Evolutionary conservation across 2,329 filamentous ascomycete species (phyloP).

Genomic region (Dothidotthia symphoricarpi): DNA sequence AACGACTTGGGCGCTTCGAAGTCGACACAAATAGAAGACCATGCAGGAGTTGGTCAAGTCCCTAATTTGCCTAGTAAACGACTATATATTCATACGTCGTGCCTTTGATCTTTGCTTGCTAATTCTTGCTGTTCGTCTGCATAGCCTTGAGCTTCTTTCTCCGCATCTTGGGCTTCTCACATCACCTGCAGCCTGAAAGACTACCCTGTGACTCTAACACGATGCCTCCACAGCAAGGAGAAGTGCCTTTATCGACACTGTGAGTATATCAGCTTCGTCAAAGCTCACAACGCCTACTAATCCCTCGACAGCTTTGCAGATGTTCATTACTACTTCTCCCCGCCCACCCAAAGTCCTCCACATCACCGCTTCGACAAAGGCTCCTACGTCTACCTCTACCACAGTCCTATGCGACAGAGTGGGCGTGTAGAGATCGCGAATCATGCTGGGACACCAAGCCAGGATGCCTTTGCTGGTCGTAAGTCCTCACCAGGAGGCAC

Average conservation of each 20-base stretch:
- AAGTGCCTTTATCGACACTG: constrained; percentile 50
- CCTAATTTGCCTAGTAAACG: constrained; percentile 7
- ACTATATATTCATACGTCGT: constrained; percentile 20
- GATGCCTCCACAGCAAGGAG: constrained; percentile 52
- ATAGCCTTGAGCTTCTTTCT: constrained; percentile 3
- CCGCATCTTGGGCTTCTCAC: constrained; percentile 6
- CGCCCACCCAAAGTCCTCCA: constrained; percentile 64
- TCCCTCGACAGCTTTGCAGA: constrained; percentile 64
- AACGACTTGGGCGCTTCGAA: constrained; percentile 36
- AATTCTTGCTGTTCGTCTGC: constrained; percentile 3
- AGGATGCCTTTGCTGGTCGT: constrained; percentile 78
- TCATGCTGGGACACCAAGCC: constrained; percentile 68
- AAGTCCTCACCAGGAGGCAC: constrained; percentile 40
- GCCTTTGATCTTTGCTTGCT: constrained; percentile 13
- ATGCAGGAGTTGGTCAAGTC: constrained; percentile 17
- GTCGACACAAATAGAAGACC: constrained; percentile 36
- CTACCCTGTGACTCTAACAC: constrained; percentile 13
- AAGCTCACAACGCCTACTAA: constrained; percentile 10
- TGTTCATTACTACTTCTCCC: constrained; percentile 74
- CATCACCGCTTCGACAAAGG: constrained; percentile 79
- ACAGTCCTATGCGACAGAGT: constrained; percentile 65
- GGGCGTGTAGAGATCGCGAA: constrained; percentile 77
- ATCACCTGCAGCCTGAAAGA: constrained; percentile 10
- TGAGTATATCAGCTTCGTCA: constrained; percentile 27
- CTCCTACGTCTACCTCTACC: constrained; percentile 78